phyloP scores from a whole-genome alignment of 805 yeast genomes.

The Metschnikowia gruessii region DNA sequence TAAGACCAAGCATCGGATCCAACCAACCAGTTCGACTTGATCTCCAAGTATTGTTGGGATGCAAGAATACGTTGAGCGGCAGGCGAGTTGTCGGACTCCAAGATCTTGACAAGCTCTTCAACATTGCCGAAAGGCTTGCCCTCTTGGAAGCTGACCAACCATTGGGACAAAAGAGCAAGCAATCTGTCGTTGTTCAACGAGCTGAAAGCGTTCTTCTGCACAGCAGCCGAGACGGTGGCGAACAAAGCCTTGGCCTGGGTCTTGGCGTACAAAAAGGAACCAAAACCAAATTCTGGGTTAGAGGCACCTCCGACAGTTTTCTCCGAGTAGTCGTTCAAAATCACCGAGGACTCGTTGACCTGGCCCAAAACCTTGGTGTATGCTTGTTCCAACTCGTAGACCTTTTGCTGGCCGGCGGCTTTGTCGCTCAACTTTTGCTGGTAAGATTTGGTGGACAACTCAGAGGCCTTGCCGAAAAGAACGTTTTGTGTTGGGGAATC shows the following conservation, averaged over 20 bases:
- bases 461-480: constrained; percentile 50
- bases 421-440: constrained; percentile 21
- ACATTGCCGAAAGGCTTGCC: constrained; percentile 30
- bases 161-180: constrained; percentile 58
- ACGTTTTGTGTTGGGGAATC: constrained; percentile 61
- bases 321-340: constrained; percentile 58
- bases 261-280: constrained; percentile 60
- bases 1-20: constrained; percentile 97
- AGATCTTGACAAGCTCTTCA: constrained; percentile 34
- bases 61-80: constrained; percentile 46
- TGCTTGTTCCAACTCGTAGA: constrained; percentile 62
- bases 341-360: constrained; percentile 52
- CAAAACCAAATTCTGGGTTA: constrained; percentile 87
- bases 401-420: constrained; percentile 44
- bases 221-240: constrained; percentile 43
- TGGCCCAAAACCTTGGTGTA: constrained; percentile 74
- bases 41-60: constrained; percentile 43
- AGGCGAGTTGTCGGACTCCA: constrained; percentile 40
- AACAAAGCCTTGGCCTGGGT: constrained; percentile 49
- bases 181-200: constrained; percentile 46
- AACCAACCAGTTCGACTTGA: constrained; percentile 70
- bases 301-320: constrained; percentile 42
- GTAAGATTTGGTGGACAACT: constrained; percentile 29
- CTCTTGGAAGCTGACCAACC: constrained; percentile 58
- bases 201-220: constrained; percentile 43